Conservation (phyloP, 352 stramenopile species). For the Blastocystis sp. region DNA sequence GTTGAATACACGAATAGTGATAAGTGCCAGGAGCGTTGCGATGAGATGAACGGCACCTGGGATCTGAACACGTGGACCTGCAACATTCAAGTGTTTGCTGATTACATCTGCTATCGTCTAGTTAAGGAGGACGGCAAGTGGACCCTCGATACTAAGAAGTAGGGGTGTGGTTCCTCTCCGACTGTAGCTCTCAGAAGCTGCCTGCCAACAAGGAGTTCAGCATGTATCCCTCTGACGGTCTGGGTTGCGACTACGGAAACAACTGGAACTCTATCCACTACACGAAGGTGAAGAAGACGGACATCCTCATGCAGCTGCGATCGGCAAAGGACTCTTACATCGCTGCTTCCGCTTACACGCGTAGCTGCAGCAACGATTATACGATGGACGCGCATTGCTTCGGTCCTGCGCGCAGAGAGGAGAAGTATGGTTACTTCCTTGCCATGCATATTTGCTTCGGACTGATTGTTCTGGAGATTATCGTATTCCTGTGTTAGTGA, state of each 20-base stretch:
- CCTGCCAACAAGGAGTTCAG: conserved; percentile 23
- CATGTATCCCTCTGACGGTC: background rate
- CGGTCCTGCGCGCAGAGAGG: background rate
- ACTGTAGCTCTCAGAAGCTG: conserved; percentile 16
- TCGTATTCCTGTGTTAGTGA: background rate
- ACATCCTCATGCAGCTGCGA: conserved; percentile 18
- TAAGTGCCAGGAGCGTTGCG: conserved; percentile 10
- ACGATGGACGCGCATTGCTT: background rate
- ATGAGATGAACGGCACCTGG: conserved; percentile 37
- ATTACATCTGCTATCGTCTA: conserved; percentile 39
- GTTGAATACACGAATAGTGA: background rate
- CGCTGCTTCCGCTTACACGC: conserved; percentile 8
- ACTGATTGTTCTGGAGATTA: background rate
- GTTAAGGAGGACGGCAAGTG: conserved; percentile 5
- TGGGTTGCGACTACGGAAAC: conserved; percentile 45
- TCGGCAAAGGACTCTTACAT: conserved; percentile 30
- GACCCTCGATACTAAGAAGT: conserved; percentile 23
- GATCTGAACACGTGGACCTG: background rate
- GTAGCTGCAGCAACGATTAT: conserved; percentile 43
- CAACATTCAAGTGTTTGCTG: background rate
- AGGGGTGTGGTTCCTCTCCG: background rate
- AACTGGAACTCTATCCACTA: conserved; percentile 54
- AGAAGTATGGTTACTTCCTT: background rate
- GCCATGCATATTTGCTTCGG: conserved; percentile 1
- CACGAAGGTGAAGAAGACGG: background rate